phyloP scores from a whole-genome alignment of 2,329 filamentous ascomycete genomes.

The Madurella fahalii region DNA sequence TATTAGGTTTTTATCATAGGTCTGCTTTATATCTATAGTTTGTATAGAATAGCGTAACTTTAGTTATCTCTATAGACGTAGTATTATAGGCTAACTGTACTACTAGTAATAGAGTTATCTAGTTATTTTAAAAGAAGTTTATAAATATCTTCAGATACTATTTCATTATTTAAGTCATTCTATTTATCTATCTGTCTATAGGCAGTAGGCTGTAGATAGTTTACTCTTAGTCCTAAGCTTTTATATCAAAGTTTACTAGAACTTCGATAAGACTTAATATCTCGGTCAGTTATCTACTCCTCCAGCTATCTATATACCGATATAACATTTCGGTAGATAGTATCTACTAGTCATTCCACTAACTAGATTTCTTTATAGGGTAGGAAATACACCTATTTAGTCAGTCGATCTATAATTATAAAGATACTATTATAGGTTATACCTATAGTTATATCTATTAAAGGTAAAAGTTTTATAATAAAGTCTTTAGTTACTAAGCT shows the following conservation, averaged over 20 bases:
- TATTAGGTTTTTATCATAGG: constrained; percentile 5
- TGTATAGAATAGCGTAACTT: constrained; percentile 15
- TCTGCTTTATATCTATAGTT: constrained; percentile 17
- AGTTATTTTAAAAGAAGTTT: constrained; percentile 21
- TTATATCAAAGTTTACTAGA: constrained; percentile 13
- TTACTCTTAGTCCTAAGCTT: constrained; percentile 5
- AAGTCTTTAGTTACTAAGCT: constrained; percentile 12
- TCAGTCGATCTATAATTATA: no score
- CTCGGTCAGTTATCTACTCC: constrained; percentile 11
- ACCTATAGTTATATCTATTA: not conserved
- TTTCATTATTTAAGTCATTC: constrained; percentile 11
- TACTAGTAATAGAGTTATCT: constrained; percentile 12
- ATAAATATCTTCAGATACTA: constrained; percentile 15
- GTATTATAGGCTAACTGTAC: constrained; percentile 22
- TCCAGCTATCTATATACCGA: not conserved
- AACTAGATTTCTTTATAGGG: no score
- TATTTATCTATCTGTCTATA: constrained; percentile 13
- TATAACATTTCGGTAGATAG: no score
- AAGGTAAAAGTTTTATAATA: constrained; percentile 13
- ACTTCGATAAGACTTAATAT: constrained; percentile 17
- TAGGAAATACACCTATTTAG: no score
- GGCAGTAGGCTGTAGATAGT: constrained; percentile 10
- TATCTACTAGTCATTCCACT: constrained; percentile 9
- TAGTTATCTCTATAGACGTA: constrained; percentile 7
- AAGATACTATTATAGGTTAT: no score